Evolutionary conservation across 495 filamentous ascomycete species (phyloP).

Genomic region (Penicillium cinerascens): DNA sequence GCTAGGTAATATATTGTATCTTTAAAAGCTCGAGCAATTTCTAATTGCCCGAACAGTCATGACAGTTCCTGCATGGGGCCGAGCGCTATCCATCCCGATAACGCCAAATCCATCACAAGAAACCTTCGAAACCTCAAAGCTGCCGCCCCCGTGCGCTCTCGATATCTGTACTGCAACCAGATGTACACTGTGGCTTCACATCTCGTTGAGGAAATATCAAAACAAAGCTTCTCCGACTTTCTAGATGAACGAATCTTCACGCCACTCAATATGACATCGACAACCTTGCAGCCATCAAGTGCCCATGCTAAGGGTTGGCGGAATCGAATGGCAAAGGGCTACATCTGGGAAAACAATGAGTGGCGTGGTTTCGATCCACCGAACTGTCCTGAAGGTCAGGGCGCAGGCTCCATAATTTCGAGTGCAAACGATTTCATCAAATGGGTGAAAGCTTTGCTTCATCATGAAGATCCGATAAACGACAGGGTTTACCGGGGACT

Average conservation of each 20-base stretch:
- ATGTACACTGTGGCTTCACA: conserved; percentile 44
- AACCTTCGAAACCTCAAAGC: conserved; percentile 37
- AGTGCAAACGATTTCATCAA: conserved; percentile 44
- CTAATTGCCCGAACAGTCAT: conserved; percentile 5
- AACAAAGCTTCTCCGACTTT: conserved; percentile 31
- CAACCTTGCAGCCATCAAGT: conserved; percentile 26
- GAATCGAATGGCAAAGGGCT: conserved; percentile 31
- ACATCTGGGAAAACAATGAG: conserved; percentile 9
- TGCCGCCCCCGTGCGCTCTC: conserved; percentile 31
- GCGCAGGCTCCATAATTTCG: conserved; percentile 44
- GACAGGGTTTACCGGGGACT: conserved; percentile 15
- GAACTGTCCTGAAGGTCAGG: conserved; percentile 27
- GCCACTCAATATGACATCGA: conserved; percentile 34
- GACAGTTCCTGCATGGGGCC: conserved; percentile 15
- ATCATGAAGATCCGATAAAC: conserved; percentile 15
- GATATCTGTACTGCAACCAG: conserved; percentile 49
- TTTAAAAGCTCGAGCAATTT: neutral
- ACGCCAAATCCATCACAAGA: conserved; percentile 23
- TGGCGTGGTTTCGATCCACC: conserved; percentile 7
- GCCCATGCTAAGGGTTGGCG: conserved; percentile 23
- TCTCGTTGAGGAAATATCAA: conserved; percentile 40
- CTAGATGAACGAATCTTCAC: conserved; percentile 39
- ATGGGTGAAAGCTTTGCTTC: conserved; percentile 33
- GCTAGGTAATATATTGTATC: conserved; percentile 12
- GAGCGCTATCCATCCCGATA: conserved; percentile 12